These are phyloP conservation scores for Gleditsia sinensis DNA, from an alignment of 306 rosid species.

Conservation along the genomic window DNA sequence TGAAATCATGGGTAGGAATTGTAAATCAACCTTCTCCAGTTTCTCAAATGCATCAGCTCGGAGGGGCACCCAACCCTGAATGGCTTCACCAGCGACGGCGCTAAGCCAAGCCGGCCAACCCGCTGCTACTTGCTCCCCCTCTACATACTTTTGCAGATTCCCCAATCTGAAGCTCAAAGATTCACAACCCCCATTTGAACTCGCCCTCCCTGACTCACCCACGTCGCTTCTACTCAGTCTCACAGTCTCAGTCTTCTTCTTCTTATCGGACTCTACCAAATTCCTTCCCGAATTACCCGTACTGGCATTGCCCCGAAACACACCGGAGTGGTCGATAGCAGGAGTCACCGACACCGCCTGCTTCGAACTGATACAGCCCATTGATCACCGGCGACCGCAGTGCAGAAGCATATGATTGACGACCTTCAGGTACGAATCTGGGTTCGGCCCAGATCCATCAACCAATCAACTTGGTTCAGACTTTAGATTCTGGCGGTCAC, in stretches of 20 bases:
- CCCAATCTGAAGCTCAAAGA: conserved; percentile 78
- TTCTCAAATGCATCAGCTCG: conserved; percentile 82
- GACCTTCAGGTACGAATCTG: background rate
- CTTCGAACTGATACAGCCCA: conserved; percentile 95
- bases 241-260: conserved; percentile 44
- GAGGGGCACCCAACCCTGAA: conserved; percentile 93
- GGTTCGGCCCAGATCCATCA: conserved; percentile 12
- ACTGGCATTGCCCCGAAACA: conserved; percentile 45
- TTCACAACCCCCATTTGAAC: conserved; percentile 59
- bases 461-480: background rate
- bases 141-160: conserved; percentile 69
- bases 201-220: conserved; percentile 73
- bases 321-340: conserved; percentile 76
- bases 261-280: conserved; percentile 35
- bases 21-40: conserved; percentile 66
- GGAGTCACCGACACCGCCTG: conserved; percentile 91
- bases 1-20: background rate
- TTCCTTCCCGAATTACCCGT: conserved; percentile 60
- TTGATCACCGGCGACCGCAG: conserved; percentile 31
- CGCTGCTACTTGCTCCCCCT: conserved; percentile 82
- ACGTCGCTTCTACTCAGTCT: conserved; percentile 62
- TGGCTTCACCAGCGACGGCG: conserved; percentile 96
- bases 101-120: conserved; percentile 98
- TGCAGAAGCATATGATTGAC: background rate
- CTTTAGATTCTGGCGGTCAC: background rate